Conservation (phyloP, 176 grass and related monocot species). For the Avena insularis region DNA sequence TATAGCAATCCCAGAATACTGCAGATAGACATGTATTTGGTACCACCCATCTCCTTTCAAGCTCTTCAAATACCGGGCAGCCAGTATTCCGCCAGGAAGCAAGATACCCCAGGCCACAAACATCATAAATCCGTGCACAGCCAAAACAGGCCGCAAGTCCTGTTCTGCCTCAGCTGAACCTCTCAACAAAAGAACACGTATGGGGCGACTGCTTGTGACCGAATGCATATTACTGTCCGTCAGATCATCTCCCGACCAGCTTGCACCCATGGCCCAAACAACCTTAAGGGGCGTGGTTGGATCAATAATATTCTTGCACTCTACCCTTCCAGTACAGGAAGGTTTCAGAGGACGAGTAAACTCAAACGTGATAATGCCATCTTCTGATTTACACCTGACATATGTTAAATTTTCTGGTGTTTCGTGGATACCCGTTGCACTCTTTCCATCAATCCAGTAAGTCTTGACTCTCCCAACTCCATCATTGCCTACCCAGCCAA, state of each 20-base stretch:
- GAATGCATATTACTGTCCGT: constrained; percentile 81
- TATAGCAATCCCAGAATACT: constrained; percentile 80
- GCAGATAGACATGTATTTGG: constrained; percentile 83
- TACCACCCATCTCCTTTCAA: constrained; percentile 85
- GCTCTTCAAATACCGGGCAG: constrained; percentile 91
- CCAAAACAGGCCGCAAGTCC: constrained; percentile 72
- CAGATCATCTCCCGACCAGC: constrained; percentile 65
- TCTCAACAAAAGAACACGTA: constrained; percentile 66
- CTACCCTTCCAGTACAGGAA: constrained; percentile 58
- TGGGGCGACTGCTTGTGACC: constrained; percentile 66
- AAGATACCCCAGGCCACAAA: constrained; percentile 93
- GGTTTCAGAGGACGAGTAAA: constrained; percentile 78
- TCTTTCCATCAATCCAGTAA: constrained; percentile 80
- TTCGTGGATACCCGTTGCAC: constrained; percentile 59
- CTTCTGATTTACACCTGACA: constrained; percentile 70
- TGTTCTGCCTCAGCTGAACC: constrained; percentile 82
- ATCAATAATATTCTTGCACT: constrained; percentile 87
- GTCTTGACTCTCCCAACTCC: constrained; percentile 66
- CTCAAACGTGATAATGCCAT: constrained; percentile 87
- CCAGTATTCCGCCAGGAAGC: constrained; percentile 85
- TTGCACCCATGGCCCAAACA: constrained; percentile 90
- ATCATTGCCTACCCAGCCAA: constrained; percentile 74
- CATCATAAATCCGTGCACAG: constrained; percentile 96
- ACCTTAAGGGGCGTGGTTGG: constrained; percentile 77
- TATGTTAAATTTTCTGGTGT: constrained; percentile 79